phyloP scores from a whole-genome alignment of 371 early-diverging fungal genomes.

The Lichtheimia ramosa region DNA sequence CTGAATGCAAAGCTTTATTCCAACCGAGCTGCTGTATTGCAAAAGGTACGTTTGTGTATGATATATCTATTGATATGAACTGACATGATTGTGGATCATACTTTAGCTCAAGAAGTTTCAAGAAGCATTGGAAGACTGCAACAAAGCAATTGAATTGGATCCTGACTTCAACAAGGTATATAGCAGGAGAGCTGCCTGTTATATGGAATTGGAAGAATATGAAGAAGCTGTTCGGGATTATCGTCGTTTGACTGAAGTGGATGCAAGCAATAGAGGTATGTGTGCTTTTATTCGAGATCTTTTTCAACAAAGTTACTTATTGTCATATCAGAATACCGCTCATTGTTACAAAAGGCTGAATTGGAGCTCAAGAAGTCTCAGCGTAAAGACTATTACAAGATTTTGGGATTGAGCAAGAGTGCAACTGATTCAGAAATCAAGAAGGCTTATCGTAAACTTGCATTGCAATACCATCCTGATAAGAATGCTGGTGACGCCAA shows the following conservation, averaged over 20 bases:
- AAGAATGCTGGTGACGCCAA: slow-evolving; percentile 68
- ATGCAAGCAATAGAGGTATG: slow-evolving; percentile 61
- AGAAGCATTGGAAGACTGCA: slow-evolving; percentile 69
- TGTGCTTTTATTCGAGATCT: not conserved
- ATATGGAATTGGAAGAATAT: slow-evolving; percentile 73
- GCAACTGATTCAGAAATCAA: slow-evolving; percentile 88
- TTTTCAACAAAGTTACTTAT: not conserved
- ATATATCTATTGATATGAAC: not conserved
- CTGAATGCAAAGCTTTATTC: slow-evolving; percentile 74
- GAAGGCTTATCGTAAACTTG: slow-evolving; percentile 88
- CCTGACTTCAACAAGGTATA: slow-evolving; percentile 68
- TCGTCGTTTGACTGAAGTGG: slow-evolving; percentile 58
- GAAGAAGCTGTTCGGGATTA: slow-evolving; percentile 84
- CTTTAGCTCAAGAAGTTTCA: slow-evolving; percentile 64
- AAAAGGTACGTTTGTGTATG: slow-evolving; percentile 31
- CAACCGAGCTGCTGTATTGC: slow-evolving; percentile 76
- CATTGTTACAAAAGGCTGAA: slow-evolving; percentile 68
- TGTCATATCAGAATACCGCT: slow-evolving; percentile 53
- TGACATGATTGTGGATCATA: not conserved
- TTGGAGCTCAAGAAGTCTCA: slow-evolving; percentile 74
- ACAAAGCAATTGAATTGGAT: slow-evolving; percentile 68
- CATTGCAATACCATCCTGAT: slow-evolving; percentile 85
- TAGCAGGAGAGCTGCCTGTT: slow-evolving; percentile 78
- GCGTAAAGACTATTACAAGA: slow-evolving; percentile 92
- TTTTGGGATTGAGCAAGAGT: slow-evolving; percentile 81